Evolutionary conservation across 768 basidiomycete genomes (phyloP), one percentile per base, ranked within the genome.

Genomic region (Butyriboletus loyo): DNA sequence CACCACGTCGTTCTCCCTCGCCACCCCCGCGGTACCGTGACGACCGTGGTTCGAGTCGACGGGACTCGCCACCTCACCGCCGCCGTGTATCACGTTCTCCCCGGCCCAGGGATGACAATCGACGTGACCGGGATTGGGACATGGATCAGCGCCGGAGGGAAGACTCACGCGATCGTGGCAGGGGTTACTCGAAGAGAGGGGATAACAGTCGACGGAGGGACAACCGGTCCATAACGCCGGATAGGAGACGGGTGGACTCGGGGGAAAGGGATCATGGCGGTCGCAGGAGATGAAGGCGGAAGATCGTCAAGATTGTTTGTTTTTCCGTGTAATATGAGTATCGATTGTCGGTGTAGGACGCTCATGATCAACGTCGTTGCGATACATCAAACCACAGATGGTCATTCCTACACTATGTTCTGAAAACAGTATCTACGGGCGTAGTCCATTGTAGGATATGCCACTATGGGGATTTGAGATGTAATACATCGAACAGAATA

Each of bases 171-270:
- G 61, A 60, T 30, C 58, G 54, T 35, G 64, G 63, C 7, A 54
- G 58, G 36, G 53, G 41, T 3, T 57, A 53, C 47, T 14, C 55
- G 41, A 56, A 22, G 49, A 53, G 60, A 49, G 65, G 66, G 36
- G 58, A 65, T 22, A n/a, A n/a, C n/a, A n/a, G n/a, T n/a, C n/a
- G n/a, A n/a, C n/a, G n/a, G n/a, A n/a, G n/a, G n/a, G n/a, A n/a
- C n/a, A n/a, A n/a, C n/a, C n/a, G 67, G 27, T 65, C 73, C 30
- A 55, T 57, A 5, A 62, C 68, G 1, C 67, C 64, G 13, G 58
- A 64, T 11, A 65, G 59, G 40, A 52, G 60, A 25, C 57, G 55
- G 45, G 52, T 24, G 56, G 54, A 47, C 27, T 63, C 67, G 31
- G 53, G 58, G 44, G 69, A 69, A 22, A 65, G 61, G 48, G 54